Evolutionary conservation across 495 filamentous ascomycete species (phyloP), one percentile per base, ranked within the genome.

Genomic region (Aspergillus sclerotiicarbonarius): DNA sequence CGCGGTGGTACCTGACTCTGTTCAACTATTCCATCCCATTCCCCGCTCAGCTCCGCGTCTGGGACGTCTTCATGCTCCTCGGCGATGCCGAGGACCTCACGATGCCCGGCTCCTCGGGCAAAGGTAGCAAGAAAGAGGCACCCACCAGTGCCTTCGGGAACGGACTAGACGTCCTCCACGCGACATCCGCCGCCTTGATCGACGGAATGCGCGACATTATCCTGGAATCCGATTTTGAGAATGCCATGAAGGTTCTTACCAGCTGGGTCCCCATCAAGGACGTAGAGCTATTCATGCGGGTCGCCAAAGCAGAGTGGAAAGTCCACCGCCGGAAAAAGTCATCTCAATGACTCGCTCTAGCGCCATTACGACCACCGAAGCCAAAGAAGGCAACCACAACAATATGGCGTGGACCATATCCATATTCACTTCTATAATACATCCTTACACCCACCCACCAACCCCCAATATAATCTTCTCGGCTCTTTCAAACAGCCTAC

Each of bases 11-110:
- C 68, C 81, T 99, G 30, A 99, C 94, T 3, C 82, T 99, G 6
- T 99, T 99, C 80, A 97, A 97, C 73, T 89, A 97, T 62, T 95
- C 90, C 16, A 91, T 99, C 57, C 94, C 94, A 3, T 99, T 98
- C 65, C 83, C 90, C 0, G 95, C 95, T 9, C 94, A 99, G 67
- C 88, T 99, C n/a, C 87, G 94, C 48, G 90, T 99, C 6, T 99
- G 94, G 94, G 94, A 99, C 65, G 90, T 96, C 0, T 98, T 99
- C 74, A 92, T 99, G 90, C 86, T 99, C 2, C 86, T 99, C 21
- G 94, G 94, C 45, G 92, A 96, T 62, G 76, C 80, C 4, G 72
- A 79, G 30, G 70, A 75, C 29, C 48, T 46, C 6, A 53, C 61
- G 20, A 41, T 62, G 3, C 29, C 61, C 9, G 20, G 48, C 8